Conservation (phyloP, 139 green algal genomes). For the Picochlorum sp. region DNA sequence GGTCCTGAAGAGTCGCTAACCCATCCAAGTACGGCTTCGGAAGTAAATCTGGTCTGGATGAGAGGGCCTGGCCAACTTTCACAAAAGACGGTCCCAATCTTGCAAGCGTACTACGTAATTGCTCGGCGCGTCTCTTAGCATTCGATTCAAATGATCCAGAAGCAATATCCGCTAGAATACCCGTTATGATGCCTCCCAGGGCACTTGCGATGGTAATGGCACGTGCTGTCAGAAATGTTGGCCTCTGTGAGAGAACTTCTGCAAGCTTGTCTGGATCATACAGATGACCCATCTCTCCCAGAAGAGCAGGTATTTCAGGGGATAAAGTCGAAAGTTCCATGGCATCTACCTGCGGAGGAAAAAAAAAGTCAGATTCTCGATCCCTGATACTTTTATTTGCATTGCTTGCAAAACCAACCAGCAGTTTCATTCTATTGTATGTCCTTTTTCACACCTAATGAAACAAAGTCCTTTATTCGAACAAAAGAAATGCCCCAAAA, state of each 20-base stretch:
- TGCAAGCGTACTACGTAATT: constrained; percentile 54
- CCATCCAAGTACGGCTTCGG: constrained; percentile 57
- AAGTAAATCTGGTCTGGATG: constrained; percentile 51
- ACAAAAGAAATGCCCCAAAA: neutral
- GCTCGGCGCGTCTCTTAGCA: constrained; percentile 29
- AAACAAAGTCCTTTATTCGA: too few relatives aligned
- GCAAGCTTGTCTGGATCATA: constrained; percentile 72
- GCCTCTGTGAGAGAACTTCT: constrained; percentile 13
- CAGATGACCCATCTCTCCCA: constrained; percentile 59
- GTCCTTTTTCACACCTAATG: too few relatives aligned
- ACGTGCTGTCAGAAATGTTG: constrained; percentile 39
- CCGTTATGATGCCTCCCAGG: constrained; percentile 55
- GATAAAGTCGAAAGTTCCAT: constrained; percentile 63
- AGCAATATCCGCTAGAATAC: constrained; percentile 47
- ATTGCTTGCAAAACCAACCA: too few relatives aligned
- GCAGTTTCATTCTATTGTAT: too few relatives aligned
- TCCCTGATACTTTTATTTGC: neutral
- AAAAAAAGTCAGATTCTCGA: neutral
- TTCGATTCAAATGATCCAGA: constrained; percentile 53
- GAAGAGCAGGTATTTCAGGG: constrained; percentile 54
- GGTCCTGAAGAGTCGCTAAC: constrained; percentile 62
- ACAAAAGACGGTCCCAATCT: constrained; percentile 71
- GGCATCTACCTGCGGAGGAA: constrained; percentile 48
- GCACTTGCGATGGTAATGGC: constrained; percentile 38
- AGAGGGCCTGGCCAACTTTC: constrained; percentile 75